Base-by-base conservation (phyloP, 2,329 filamentous ascomycete genomes). In the Ophiostoma novo-ulmi region DNA sequence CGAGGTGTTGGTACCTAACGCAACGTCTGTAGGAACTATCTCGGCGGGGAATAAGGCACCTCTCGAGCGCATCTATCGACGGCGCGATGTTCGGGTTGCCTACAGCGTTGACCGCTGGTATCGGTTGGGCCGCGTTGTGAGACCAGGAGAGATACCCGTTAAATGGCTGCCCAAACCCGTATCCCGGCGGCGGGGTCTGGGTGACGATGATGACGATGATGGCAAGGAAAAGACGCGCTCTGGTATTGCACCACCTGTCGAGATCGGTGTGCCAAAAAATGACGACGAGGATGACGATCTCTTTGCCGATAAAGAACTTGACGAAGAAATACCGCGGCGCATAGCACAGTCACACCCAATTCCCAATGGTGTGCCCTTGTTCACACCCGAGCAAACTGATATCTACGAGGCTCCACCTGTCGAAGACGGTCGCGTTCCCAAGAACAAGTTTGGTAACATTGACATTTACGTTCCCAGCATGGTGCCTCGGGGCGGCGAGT, bases 361-460 rank as follows among this genome's bases (percentile, higher is more conserved):
- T 20, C 67, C 67, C n/a, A 69, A 58, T 20, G 79, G 85, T 2
- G 87, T 82, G 1, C 88, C 88, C 1, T 79, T 90, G 1, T 91
- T 87, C 76, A 87, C 83, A 0, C 77, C 83, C 22, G 84, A 87
- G 10, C 88, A 93, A 76, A 92, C 94, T 0, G 86, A 90, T 17
- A 72, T 89, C 0, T 98, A 97, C 78, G 80, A 86, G 14, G 87
- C 94, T 0, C 91, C 92, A 0, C 89, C 93, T 0, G 89, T 98
- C 1, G 82, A 91, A 3, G 81, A 88, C 69, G 94, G 93, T 0
- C 83, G 84, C 14, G 85, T 98, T 1, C 94, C 95, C 0, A 94
- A 92, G 80, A 99, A 99, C 77, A 89, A 90, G 22, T 99, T 93
- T 78, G 93, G 93, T 13, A 99, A 99, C 77, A 89, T 98, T 72